Base-by-base conservation (phyloP, 768 basidiomycete genomes). In the Pleurotus salmoneostramineus region DNA sequence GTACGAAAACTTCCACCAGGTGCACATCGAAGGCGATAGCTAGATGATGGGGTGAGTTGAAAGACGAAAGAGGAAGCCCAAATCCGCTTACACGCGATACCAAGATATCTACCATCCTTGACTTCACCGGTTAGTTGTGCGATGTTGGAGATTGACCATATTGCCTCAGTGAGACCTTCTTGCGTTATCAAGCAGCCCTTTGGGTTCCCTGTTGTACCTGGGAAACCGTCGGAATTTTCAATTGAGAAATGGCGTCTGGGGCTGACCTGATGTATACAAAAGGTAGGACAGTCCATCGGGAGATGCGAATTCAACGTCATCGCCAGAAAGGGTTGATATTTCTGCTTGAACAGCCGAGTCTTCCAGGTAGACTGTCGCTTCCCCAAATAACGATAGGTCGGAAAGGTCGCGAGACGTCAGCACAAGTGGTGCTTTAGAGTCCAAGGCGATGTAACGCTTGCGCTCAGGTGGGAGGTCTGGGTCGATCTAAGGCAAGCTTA, bases 11-110 rank as follows among this genome's bases (percentile, higher is more conserved):
- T 62, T 82, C 80, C 4, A 71, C 70, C 32, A 82, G 48, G 63
- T 82, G 80, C 0, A 82, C 80, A 56, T 82, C 80, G 61, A 82
- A 82, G 8, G 80, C 80, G 50, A 80, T 74, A 12, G 81, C 81
- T 82, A 59, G 7, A 36, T 40, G 8, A 14, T 11, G 5, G 17
- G 6, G 1, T 11, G 6, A 14, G 64, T 37, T 12, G 37, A 34
- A 56, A 59, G 46, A 36, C 27, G 6, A 15, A 11, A 42, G 32
- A 37, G 8, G 32, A 40, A 56, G 12, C 47, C 14, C 27, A 15
- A 43, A 50, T 35, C 36, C 33, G 69, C 72, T 61, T 50, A 81
- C 78, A 82, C 40, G 79, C 80, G 37, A 79, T 66, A 12, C 73
- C 77, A 21, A 80, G 64, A 60, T 72, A 76, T 43, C 68, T 64